Evolutionary conservation across 2,329 filamentous ascomycete genomes (phyloP).

Genomic region (Macroventuria anomochaeta): DNA sequence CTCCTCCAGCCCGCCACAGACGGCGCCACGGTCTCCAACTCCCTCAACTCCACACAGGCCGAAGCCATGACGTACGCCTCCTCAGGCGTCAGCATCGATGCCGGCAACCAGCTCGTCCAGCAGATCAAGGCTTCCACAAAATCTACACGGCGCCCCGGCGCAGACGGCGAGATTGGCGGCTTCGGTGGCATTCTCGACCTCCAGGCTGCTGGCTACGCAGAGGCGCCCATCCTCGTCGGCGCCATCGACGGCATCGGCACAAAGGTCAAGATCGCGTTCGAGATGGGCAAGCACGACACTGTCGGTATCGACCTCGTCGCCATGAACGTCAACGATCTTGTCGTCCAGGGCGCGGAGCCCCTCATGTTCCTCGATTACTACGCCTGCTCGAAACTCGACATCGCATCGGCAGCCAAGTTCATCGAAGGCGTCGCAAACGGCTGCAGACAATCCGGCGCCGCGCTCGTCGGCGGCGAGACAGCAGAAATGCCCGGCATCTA

Average conservation of each 20-base stretch:
- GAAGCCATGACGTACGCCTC: constrained; percentile 80
- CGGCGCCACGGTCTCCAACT: constrained; percentile 52
- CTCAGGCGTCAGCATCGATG: constrained; percentile 92
- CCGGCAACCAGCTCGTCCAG: constrained; percentile 89
- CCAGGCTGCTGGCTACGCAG: constrained; percentile 72
- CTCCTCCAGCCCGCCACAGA: constrained; percentile 87
- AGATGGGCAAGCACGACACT: constrained; percentile 87
- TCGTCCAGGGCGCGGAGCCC: constrained; percentile 93
- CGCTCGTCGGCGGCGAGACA: constrained; percentile 94
- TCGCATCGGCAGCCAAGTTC: constrained; percentile 80
- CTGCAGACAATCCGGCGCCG: constrained; percentile 83
- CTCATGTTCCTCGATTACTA: constrained; percentile 99
- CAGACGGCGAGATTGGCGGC: constrained; percentile 91
- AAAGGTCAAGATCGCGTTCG: constrained; percentile 94
- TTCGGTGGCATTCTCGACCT: constrained; percentile 91
- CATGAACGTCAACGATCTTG: constrained; percentile 98
- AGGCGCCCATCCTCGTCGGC: constrained; percentile 83
- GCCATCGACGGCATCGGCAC: constrained; percentile 97
- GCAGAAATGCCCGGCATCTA: constrained; percentile 99
- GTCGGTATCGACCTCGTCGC: constrained; percentile 97
- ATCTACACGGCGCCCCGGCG: constrained; percentile 82
- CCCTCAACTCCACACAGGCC: constrained; percentile 21
- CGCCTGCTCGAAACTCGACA: constrained; percentile 86
- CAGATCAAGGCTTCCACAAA: constrained; percentile 90
- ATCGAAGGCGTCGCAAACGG: constrained; percentile 89